Evolutionary conservation across 2,329 filamentous ascomycete genomes (phyloP), one percentile per base, ranked within the genome.

Genomic region (Nigrospora sphaerica): DNA sequence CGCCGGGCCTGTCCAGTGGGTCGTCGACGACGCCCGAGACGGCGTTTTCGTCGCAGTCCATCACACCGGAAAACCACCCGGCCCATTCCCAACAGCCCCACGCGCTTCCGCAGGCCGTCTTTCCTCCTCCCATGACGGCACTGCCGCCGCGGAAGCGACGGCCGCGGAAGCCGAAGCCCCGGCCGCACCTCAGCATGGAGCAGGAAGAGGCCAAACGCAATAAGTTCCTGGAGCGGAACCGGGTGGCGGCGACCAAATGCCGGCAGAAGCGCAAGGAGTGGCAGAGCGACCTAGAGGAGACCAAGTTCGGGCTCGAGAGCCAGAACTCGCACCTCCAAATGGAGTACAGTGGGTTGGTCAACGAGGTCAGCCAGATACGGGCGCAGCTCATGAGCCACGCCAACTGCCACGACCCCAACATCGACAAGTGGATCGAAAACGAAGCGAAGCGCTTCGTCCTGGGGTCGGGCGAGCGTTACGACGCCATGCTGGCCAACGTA

Each of bases 211-310:
- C 59, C 9, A 80, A 77, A 54, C 70, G 78, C 28, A 72, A 69
- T 50, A 75, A 74, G 50, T 83, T 81, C 54, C 71, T 88, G 0
- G 81, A 86, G 62, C 78, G 85, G 49, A 90, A 90, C 61, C 75
- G 85, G 11, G 68, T 85, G 3, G 85, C 86, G 0, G 85, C 86
- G 1, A 85, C 81, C 60, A 88, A 88, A 59, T 89, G 85, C 57
- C 78, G 85, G 4, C 77, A 84, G 57, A 87, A 86, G 63, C 78
- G 78, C 56, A 80, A 78, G 62, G 64, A 70, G 53, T 77, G 72
- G 68, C 69, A 75, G 18, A 63, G 63, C 12, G 68, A 72, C n/a
- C 57, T 79, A 18, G 73, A 79, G 49, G 68, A 72, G 45, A 67
- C 64, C 6, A 72, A 70, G 46, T 52, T 60, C 11, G 64, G 58